A percentile compares a stretch with the other conserved stretches of the same genome.
Conservation (phyloP, 2,329 filamentous ascomycete species). For the Diplocarpon mali region DNA sequence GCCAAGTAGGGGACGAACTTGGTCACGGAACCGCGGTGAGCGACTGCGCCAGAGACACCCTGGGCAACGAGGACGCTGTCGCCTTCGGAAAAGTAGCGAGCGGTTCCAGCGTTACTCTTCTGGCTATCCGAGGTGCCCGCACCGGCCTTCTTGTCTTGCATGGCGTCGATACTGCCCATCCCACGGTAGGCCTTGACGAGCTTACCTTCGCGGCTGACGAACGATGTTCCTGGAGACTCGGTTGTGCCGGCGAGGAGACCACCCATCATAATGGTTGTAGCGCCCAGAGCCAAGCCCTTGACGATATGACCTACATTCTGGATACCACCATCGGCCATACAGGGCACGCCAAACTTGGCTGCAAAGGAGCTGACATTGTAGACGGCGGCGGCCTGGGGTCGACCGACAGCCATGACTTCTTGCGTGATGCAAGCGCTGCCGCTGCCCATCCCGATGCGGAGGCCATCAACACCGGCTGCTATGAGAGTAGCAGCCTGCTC, state of each 20-base stretch:
- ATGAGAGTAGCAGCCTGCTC: conserved; percentile 92
- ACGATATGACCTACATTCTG: conserved; percentile 99
- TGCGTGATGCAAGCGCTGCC: conserved; percentile 98
- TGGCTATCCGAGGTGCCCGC: conserved; percentile 64
- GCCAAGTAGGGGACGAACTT: conserved; percentile 96
- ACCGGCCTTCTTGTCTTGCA: conserved; percentile 97
- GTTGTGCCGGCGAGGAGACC: conserved; percentile 94
- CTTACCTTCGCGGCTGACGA: conserved; percentile 92
- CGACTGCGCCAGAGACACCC: conserved; percentile 81
- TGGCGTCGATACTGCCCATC: conserved; percentile 97
- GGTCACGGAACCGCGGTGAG: conserved; percentile 72
- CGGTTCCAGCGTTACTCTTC: conserved; percentile 86
- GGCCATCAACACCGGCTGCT: conserved; percentile 85
- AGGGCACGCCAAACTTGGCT: conserved; percentile 87
- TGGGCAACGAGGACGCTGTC: conserved; percentile 92
- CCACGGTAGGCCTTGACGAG: conserved; percentile 98
- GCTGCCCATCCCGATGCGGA: conserved; percentile 97
- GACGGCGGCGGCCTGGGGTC: conserved; percentile 88
- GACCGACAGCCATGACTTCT: conserved; percentile 98
- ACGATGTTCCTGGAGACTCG: conserved; percentile 93
- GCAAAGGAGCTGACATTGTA: conserved; percentile 85
- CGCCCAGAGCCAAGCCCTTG: conserved; percentile 90
- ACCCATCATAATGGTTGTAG: conserved; percentile 98
- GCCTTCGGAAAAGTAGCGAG: conserved; percentile 95
- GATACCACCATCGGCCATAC: conserved; percentile 94